These are phyloP conservation scores for Tetracladium setigerum DNA, from an alignment of 495 filamentous ascomycete species.

Conservation along the genomic window DNA sequence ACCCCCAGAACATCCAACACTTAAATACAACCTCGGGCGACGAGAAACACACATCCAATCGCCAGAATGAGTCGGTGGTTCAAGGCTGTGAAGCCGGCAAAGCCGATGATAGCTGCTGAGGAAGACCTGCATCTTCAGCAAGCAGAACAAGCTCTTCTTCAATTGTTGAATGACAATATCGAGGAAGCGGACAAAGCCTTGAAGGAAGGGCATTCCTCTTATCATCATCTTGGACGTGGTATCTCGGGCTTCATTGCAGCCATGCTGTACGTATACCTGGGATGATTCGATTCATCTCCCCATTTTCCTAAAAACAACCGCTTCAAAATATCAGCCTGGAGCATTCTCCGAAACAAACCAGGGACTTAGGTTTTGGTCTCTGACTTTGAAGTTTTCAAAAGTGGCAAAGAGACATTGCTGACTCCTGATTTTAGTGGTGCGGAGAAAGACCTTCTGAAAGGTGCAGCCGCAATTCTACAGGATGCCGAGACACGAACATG, in stretches of 20 bases:
- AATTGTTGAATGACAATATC: slow-evolving; percentile 93
- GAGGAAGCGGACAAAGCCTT: slow-evolving; percentile 74
- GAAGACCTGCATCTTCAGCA: slow-evolving; percentile 29
- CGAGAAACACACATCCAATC: not conserved
- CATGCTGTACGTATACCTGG: slow-evolving; percentile 38
- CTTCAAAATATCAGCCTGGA: too few relatives aligned
- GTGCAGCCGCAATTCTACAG: slow-evolving; percentile 65
- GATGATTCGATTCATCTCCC: too few relatives aligned
- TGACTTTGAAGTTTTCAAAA: too few relatives aligned
- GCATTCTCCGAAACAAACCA: too few relatives aligned
- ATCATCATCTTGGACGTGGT: slow-evolving; percentile 79
- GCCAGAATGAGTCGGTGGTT: slow-evolving; percentile 20
- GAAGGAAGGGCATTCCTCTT: slow-evolving; percentile 70
- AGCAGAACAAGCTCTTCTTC: slow-evolving; percentile 35
- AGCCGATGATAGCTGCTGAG: slow-evolving; percentile 12
- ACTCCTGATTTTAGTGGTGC: slow-evolving; percentile 45
- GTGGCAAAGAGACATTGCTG: too few relatives aligned
- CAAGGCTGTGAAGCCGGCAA: slow-evolving; percentile 5
- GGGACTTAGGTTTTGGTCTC: too few relatives aligned
- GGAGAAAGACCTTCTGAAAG: slow-evolving; percentile 88
- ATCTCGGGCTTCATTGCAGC: slow-evolving; percentile 79
- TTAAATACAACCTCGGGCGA: not conserved
- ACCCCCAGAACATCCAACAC: not conserved
- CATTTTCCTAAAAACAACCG: too few relatives aligned
- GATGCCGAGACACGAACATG: slow-evolving; percentile 76